Evolutionary conservation across 805 yeast genomes (phyloP), one percentile per base, ranked within the genome.

Genomic region (Yamadazyma sp.): DNA sequence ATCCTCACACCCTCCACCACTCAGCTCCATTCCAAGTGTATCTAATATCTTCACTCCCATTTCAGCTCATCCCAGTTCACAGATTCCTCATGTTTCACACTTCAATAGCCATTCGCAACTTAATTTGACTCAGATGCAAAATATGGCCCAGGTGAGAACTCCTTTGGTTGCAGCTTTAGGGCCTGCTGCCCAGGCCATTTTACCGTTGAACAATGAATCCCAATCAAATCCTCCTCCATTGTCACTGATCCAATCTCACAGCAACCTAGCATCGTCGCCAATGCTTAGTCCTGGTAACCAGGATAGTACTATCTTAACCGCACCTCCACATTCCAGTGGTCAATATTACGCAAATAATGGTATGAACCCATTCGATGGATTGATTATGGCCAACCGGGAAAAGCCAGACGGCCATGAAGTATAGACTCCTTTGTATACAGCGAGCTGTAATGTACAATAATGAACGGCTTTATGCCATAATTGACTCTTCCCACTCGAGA

Each of bases 321-420:
- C 64, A 7, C 64, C 67, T 3, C 52, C 59, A 3, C 63, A 54
- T 25, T 53, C 64, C 4, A 43, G 49, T 1, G 67, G 67, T 6
- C 69, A 60, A 40, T 55, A 49, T 40, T 61, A 44, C 41, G 66
- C 64, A 11, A 61, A 50, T 39, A 57, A 59, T 35, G 69, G 67
- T 3, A 49, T 60, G 46, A 63, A 63, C 44, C 69, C 69, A 6
- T 63, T 62, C 42, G 69, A 63, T 41, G 67, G 67, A n/a, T 47
- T 62, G 16, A 62, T 63, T 14, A 45, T 62, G 49, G 62, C 63
- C 6, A 52, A 37, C 13, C 20, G 38, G 38, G 28, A 40, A 18
- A 12, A 42, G 13, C 41, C 37, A 23, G 37, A 40, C 13, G 15
- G 19, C 20, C 16, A 26, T 30, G 35, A 29, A 8, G 28, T 23